These are phyloP conservation scores for Eucalyptus virginea DNA, from an alignment of 345 rosid genomes.

Conservation along the genomic window DNA sequence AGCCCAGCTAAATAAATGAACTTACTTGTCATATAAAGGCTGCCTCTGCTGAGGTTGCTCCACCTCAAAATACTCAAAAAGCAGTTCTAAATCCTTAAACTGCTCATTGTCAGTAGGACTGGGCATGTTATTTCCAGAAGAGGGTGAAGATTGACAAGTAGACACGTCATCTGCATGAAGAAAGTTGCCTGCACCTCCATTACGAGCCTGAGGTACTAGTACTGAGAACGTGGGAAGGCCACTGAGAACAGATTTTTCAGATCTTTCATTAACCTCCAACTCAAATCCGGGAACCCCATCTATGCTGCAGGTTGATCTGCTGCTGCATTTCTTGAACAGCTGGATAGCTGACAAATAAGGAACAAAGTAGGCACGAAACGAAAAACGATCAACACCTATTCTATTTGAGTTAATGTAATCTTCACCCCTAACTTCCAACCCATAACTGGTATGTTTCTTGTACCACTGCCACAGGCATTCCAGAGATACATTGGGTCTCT, in stretches of 20 bases:
- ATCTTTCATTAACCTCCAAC: not conserved
- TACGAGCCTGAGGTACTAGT: slow-evolving; percentile 12
- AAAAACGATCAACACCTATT: slow-evolving; percentile 25
- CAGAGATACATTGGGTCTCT: slow-evolving; percentile 22
- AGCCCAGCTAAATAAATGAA: not conserved
- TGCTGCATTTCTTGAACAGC: slow-evolving; percentile 15
- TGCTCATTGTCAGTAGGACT: not conserved
- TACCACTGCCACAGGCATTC: slow-evolving; percentile 49
- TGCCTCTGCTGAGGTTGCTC: slow-evolving; percentile 44
- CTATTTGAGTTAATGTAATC: slow-evolving; percentile 24
- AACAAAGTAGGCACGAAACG: slow-evolving; percentile 43
- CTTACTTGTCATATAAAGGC: slow-evolving; percentile 46
- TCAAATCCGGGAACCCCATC: not conserved
- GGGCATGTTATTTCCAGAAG: not conserved
- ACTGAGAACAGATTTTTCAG: not conserved
- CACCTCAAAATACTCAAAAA: slow-evolving; percentile 46
- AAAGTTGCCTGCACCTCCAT: not conserved
- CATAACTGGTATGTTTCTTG: slow-evolving; percentile 37
- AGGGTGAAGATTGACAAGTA: not conserved
- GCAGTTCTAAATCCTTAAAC: slow-evolving; percentile 17
- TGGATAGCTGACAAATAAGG: slow-evolving; percentile 52
- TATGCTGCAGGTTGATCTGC: not conserved
- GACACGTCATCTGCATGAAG: not conserved
- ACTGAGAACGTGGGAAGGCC: slow-evolving; percentile 12
- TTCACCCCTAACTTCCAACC: slow-evolving; percentile 41